Percentiles rank a stretch among this genome's conserved stretches.
Conservation (phyloP, 441 rosid species). For the Populus tomentosa region DNA sequence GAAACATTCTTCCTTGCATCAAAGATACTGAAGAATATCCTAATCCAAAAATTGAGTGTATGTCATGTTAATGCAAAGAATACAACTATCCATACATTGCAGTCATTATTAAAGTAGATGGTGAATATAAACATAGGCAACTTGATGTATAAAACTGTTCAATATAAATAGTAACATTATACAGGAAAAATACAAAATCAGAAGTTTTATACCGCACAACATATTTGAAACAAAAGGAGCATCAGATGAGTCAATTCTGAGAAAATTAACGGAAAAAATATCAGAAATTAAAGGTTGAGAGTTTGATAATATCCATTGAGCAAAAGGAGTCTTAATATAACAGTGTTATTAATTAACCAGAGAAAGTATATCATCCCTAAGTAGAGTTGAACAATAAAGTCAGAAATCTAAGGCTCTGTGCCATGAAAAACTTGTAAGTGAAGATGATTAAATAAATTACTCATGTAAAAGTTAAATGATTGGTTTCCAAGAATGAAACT, state of each 20-base stretch:
- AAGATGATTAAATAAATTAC: not conserved
- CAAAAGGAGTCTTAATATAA: not conserved
- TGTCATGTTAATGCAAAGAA: not conserved
- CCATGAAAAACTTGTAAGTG: not conserved
- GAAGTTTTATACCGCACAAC: not conserved
- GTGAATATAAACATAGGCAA: not conserved
- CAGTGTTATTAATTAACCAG: not conserved
- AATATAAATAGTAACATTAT: not conserved
- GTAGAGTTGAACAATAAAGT: not conserved
- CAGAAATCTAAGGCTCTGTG: not conserved
- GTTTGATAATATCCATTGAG: not conserved
- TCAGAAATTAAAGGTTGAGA: not conserved
- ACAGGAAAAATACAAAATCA: not conserved
- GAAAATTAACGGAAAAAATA: not conserved
- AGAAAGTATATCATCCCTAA: not conserved
- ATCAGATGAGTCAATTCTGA: not conserved
- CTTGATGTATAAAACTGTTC: not conserved
- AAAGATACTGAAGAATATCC: not conserved
- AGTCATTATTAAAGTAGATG: not conserved
- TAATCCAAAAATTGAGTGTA: not conserved
- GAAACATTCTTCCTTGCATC: not conserved
- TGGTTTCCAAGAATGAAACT: slow-evolving; percentile 1
- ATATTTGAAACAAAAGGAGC: not conserved
- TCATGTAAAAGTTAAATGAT: not conserved
- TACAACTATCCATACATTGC: not conserved